Evolutionary conservation across 306 rosid genomes (phyloP).

Genomic region (Hippophae gyantsensis): DNA sequence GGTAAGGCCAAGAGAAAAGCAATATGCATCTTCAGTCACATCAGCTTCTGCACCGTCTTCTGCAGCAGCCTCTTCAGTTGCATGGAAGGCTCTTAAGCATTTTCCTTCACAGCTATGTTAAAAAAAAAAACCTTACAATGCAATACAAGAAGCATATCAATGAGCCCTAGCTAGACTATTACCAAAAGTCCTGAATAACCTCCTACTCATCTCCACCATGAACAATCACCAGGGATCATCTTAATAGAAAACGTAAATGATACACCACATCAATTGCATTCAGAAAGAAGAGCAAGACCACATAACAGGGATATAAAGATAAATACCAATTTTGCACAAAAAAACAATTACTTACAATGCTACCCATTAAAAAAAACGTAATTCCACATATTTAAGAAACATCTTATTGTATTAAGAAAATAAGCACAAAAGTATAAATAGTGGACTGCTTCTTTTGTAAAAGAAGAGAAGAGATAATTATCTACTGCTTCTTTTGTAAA

Average conservation of each 20-base stretch:
- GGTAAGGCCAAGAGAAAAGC: slow-evolving; percentile 66
- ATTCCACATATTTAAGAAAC: too few relatives aligned
- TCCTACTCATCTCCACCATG: not conserved
- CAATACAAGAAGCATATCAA: not conserved
- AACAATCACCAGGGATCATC: not conserved
- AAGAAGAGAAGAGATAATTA: too few relatives aligned
- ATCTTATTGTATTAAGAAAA: too few relatives aligned
- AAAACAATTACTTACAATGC: not conserved
- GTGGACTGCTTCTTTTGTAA: too few relatives aligned
- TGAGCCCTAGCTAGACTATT: not conserved
- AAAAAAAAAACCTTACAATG: slow-evolving; percentile 8
- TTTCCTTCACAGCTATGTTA: slow-evolving; percentile 78
- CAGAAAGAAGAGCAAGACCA: not conserved
- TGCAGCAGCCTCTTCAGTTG: slow-evolving; percentile 43
- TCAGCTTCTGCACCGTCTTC: slow-evolving; percentile 44
- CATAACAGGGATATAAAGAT: not conserved
- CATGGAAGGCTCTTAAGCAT: slow-evolving; percentile 91
- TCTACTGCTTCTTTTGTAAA: too few relatives aligned
- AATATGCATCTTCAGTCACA: slow-evolving; percentile 46
- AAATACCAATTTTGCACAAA: not conserved
- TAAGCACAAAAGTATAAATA: too few relatives aligned
- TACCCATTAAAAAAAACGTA: too few relatives aligned
- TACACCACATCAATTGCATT: not conserved
- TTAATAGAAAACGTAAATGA: not conserved
- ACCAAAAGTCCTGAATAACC: not conserved